phyloP scores from a whole-genome alignment of 805 yeast species.

The Ogataea naganishii region DNA sequence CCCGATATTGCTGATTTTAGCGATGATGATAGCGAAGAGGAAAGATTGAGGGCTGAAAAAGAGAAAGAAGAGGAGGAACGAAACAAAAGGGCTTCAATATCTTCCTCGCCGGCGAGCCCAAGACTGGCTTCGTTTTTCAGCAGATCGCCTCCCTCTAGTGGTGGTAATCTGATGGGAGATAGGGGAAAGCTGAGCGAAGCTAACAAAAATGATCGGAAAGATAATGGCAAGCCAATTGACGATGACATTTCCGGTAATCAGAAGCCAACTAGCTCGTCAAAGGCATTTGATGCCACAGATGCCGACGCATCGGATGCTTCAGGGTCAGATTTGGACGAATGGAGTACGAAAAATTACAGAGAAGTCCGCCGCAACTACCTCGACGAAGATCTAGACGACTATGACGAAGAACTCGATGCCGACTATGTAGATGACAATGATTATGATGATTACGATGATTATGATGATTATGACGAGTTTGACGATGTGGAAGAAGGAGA shows the following conservation, averaged over 20 bases:
- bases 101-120: slow-evolving; percentile 9
- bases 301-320: too few relatives aligned
- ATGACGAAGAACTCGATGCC: slow-evolving; percentile 9
- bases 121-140: slow-evolving; percentile 11
- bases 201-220: too few relatives aligned
- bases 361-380: slow-evolving; percentile 3
- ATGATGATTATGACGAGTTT: slow-evolving; percentile 25
- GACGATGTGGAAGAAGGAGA: slow-evolving; percentile 21
- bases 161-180: neutral
- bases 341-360: slow-evolving; percentile 4
- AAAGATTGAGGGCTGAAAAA: slow-evolving; percentile 18
- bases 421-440: slow-evolving; percentile 13
- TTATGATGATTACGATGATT: slow-evolving; percentile 20
- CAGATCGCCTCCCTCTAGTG: slow-evolving; percentile 7
- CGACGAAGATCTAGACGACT: slow-evolving; percentile 21
- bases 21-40: slow-evolving; percentile 36
- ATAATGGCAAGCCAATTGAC: too few relatives aligned
- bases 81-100: slow-evolving; percentile 1
- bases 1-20: slow-evolving; percentile 51
- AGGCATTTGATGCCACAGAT: too few relatives aligned
- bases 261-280: too few relatives aligned
- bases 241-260: too few relatives aligned
- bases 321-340: slow-evolving; percentile 1
- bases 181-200: slow-evolving; percentile 1
- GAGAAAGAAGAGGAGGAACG: slow-evolving; percentile 6